Conservation (phyloP, 2,329 filamentous ascomycete species). For the Curvularia eragrostidis region DNA sequence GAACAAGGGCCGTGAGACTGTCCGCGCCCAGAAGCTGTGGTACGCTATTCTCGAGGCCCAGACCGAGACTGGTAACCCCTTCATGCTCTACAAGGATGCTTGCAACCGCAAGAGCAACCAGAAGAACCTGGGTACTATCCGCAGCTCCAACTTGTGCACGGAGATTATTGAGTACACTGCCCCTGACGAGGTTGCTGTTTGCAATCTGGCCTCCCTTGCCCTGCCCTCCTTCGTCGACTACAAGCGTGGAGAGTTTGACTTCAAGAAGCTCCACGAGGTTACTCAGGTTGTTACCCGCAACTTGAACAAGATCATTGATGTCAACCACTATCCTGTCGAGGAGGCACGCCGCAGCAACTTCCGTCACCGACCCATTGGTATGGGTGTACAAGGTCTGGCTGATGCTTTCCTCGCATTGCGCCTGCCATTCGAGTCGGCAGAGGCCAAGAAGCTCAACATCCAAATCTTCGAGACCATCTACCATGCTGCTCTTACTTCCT, state of each 20-base stretch:
- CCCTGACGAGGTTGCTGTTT: slow-evolving; percentile 97
- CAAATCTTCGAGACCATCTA: slow-evolving; percentile 99
- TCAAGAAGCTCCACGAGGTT: slow-evolving; percentile 95
- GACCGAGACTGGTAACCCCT: slow-evolving; percentile 98
- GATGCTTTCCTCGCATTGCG: slow-evolving; percentile 97
- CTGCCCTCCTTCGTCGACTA: slow-evolving; percentile 92
- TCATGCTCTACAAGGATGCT: slow-evolving; percentile 99
- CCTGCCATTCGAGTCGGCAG: slow-evolving; percentile 94
- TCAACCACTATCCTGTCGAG: slow-evolving; percentile 97
- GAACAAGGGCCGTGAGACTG: slow-evolving; percentile 84
- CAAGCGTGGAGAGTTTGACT: slow-evolving; percentile 84
- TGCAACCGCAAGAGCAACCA: slow-evolving; percentile 99
- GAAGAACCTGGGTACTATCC: slow-evolving; percentile 98
- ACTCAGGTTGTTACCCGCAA: slow-evolving; percentile 91
- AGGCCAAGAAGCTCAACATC: slow-evolving; percentile 92
- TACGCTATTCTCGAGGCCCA: slow-evolving; percentile 98
- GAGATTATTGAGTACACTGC: slow-evolving; percentile 98
- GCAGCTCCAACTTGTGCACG: slow-evolving; percentile 98
- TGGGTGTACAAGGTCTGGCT: slow-evolving; percentile 96
- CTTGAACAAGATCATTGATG: slow-evolving; percentile 96
- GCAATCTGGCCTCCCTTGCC: slow-evolving; percentile 94
- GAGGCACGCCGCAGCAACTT: slow-evolving; percentile 97
- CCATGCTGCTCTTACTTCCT: slow-evolving; percentile 90
- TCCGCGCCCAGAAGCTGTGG: slow-evolving; percentile 99
- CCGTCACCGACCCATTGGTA: slow-evolving; percentile 92